Evolutionary conservation across 164 flowering plant species (phyloP).

Genomic region (Tetracentron sinense): DNA sequence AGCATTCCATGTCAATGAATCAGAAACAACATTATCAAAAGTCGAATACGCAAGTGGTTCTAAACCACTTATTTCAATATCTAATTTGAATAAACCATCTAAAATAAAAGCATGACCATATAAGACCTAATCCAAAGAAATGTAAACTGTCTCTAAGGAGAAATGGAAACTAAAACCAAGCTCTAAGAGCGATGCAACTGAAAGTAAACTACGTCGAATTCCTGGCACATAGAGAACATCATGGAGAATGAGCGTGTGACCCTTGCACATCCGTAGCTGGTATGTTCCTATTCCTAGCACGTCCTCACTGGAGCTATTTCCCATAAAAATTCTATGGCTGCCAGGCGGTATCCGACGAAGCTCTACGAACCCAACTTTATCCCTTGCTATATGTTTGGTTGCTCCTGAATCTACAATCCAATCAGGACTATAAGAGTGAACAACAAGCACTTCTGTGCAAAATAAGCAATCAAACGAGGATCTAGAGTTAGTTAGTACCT

Average conservation of each 20-base stretch:
- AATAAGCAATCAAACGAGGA: neutral
- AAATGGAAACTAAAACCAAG: neutral
- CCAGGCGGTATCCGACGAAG: neutral
- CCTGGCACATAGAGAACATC: slow-evolving; percentile 9
- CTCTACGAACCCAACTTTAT: slow-evolving; percentile 1
- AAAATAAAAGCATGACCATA: too few species aligned
- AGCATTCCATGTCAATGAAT: neutral
- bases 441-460: neutral
- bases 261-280: neutral
- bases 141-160: neutral
- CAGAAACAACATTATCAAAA: neutral
- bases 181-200: neutral
- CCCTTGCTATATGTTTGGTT: slow-evolving; percentile 8
- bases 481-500: neutral
- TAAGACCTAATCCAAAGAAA: neutral
- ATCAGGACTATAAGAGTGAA: neutral
- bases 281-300: neutral
- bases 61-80: too few species aligned
- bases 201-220: neutral
- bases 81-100: too few species aligned
- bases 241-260: neutral
- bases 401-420: slow-evolving; percentile 16
- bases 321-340: neutral
- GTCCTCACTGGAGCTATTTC: neutral
- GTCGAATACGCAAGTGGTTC: neutral